These are phyloP conservation scores for Citrullus mucosospermus DNA, from an alignment of 306 rosid species.

Conservation along the genomic window DNA sequence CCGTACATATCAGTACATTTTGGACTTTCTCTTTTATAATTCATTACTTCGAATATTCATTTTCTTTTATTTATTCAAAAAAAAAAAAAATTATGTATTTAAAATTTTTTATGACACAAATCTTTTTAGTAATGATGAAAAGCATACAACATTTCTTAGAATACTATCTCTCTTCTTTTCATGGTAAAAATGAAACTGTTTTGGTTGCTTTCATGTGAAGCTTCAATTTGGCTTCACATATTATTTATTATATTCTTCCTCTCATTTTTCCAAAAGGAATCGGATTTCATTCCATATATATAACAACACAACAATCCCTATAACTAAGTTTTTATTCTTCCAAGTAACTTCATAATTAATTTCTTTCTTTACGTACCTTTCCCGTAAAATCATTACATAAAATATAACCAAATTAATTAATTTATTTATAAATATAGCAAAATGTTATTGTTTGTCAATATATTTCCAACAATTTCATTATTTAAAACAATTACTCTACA, in stretches of 20 bases:
- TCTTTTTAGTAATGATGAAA: background rate
- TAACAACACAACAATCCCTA: background rate
- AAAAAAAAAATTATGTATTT: background rate
- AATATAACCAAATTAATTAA: no score
- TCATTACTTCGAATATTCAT: background rate
- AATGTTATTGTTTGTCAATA: no score
- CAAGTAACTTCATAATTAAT: background rate
- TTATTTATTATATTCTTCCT: background rate
- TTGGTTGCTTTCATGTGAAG: background rate
- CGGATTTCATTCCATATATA: background rate
- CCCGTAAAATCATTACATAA: background rate
- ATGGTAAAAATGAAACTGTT: background rate
- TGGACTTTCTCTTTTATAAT: background rate
- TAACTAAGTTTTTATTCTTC: background rate
- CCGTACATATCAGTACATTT: background rate
- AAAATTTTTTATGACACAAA: background rate
- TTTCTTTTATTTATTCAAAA: background rate
- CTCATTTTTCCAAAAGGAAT: background rate
- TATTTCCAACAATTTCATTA: no score
- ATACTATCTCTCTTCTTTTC: slow-evolving; percentile 2
- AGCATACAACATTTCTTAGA: background rate
- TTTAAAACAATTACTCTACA: no score
- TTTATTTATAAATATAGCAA: no score
- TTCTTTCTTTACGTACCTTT: background rate
- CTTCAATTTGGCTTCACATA: background rate